phyloP scores from a whole-genome alignment of 371 early-diverging fungal species.

The Chytridium lagenaria region DNA sequence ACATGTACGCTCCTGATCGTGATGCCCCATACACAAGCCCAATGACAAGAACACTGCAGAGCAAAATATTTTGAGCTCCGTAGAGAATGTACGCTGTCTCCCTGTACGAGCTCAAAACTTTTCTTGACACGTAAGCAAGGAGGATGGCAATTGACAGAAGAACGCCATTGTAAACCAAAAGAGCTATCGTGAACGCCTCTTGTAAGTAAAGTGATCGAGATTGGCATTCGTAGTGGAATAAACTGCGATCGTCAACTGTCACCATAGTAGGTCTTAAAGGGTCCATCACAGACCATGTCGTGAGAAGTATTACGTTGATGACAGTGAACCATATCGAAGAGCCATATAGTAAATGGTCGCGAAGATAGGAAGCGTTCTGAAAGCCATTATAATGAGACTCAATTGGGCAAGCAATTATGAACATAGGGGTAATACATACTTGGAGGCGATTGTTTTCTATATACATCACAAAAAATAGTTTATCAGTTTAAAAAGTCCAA shows the following conservation, averaged over 20 bases:
- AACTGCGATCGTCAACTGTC: neutral
- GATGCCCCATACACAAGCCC: neutral
- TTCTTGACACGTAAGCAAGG: slow-evolving; percentile 1
- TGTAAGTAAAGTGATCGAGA: neutral
- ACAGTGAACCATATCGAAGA: neutral
- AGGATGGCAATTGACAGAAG: neutral
- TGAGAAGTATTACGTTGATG: slow-evolving; percentile 3
- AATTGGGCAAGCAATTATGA: too few species aligned
- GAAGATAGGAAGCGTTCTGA: neutral
- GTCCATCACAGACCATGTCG: neutral
- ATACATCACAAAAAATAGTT: too few species aligned
- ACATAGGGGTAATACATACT: too few species aligned
- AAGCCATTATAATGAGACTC: neutral
- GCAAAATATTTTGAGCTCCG: slow-evolving; percentile 5
- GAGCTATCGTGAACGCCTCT: neutral
- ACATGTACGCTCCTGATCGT: neutral
- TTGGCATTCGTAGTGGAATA: slow-evolving; percentile 8
- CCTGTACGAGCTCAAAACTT: slow-evolving; percentile 4
- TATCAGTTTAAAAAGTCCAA: too few species aligned
- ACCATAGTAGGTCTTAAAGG: neutral
- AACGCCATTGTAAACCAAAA: slow-evolving; percentile 16
- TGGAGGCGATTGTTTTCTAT: too few species aligned
- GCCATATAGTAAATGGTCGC: neutral
- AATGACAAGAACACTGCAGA: neutral
- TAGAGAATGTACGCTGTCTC: slow-evolving; percentile 20